Evolutionary conservation across 1,284 basidiomycete species (phyloP).

Genomic region (Sanguinoderma infundibulare): DNA sequence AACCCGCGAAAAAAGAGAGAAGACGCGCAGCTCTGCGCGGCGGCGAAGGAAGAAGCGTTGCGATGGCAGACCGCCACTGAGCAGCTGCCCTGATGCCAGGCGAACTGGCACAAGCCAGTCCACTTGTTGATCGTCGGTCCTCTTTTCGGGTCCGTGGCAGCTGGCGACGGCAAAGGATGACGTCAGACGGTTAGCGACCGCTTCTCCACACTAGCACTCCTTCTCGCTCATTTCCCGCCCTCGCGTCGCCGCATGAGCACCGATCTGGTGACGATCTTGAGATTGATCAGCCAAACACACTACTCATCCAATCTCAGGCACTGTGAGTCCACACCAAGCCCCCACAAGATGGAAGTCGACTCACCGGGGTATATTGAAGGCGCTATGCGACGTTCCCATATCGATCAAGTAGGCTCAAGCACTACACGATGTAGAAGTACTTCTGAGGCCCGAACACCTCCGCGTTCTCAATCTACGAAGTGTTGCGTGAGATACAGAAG

Average conservation of each 20-base stretch:
- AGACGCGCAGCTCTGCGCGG: neutral
- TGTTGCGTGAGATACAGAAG: neutral
- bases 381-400: neutral
- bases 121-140: slow-evolving; percentile 24
- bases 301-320: slow-evolving; percentile 8
- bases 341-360: neutral
- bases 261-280: slow-evolving; percentile 1
- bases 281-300: neutral
- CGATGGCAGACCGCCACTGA: neutral
- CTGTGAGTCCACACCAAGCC: neutral
- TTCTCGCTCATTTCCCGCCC: slow-evolving; percentile 3
- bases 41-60: neutral
- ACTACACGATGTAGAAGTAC: slow-evolving; percentile 16
- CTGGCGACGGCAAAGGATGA: slow-evolving; percentile 20
- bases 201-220: slow-evolving; percentile 6
- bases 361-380: slow-evolving; percentile 16
- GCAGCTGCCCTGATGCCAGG: neutral
- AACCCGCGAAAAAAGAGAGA: neutral
- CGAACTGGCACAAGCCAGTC: slow-evolving; percentile 3
- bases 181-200: slow-evolving; percentile 12
- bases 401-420: neutral
- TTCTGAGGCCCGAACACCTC: slow-evolving; percentile 20
- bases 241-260: neutral
- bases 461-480: slow-evolving; percentile 13
- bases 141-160: slow-evolving; percentile 19